Evolutionary conservation across 768 basidiomycete species (phyloP), one percentile per base, ranked within the genome.

Genomic region (Pluteus cervinus): DNA sequence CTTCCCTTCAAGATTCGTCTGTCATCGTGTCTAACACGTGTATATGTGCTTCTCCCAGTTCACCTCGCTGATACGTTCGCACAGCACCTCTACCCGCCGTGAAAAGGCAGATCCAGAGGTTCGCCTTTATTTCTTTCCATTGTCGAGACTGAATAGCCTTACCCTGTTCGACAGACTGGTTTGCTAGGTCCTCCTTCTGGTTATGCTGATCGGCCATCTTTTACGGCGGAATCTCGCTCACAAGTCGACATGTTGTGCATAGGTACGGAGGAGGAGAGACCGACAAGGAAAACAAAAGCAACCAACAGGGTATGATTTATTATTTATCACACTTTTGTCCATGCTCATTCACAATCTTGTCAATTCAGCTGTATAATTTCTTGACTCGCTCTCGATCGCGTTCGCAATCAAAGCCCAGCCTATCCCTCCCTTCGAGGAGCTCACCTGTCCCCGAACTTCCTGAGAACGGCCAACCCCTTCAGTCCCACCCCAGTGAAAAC

Each of bases 351-450:
- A 35, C 48, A 23, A 30, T 10, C 22, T 33, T 28, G 30, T 23
- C 24, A 18, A 35, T 36, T 33, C 47, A 85, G 82, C 58, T 86
- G 50, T 78, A 73, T 48, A 71, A 65, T 18, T 81, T 85, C 58
- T 63, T 71, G 37, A 69, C 69, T 33, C 65, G 66, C 39, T 75
- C 73, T 25, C 71, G 75, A 52, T 81, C 81, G n/a, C 79, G 77
- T 26, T 76, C 81, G 11, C 67, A 69, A 54, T 62, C 68, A 37
- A 65, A 60, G 11, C 43, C 46, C 25, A 40, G 41, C 29, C 33
- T 38, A 40, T 47, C 42, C 42, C 46, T 32, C 34, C 47, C 39
- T 44, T 42, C 20, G 39, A 52, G 34, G 49, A 47, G 36, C 45
- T 50, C 9, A 33, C 56, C 9, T 51, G n/a, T n/a, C n/a, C 54